Evolutionary conservation across 169 alveolate species (phyloP), one percentile per base, ranked within the genome.

Genomic region (Neospora caninum): DNA sequence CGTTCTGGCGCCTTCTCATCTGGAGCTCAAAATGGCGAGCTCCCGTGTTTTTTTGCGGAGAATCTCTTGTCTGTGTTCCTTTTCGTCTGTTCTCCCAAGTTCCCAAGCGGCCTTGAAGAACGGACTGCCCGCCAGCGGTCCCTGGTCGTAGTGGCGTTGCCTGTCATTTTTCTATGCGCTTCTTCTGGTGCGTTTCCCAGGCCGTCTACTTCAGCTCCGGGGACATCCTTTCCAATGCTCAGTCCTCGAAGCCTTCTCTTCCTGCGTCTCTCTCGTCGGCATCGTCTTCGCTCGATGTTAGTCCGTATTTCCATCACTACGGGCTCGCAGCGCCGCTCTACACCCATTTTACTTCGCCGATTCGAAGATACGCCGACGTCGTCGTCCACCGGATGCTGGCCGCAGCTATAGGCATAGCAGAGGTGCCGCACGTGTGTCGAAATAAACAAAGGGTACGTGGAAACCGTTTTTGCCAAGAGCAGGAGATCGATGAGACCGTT

Each of bases 261-360:
- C 6, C 89, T 13, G 13, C 89, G n/a, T 4, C 89, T 36, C 69
- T 38, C 4, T 82, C 67, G 6, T 38, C 89, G 20, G 29, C 69
- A 6, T 18, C 69, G 20, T 38, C 89, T 4, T 13, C 89, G 0
- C 67, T 18, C 31, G 94, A 69, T 0, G n/a, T 42, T 20, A 38
- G 45, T 39, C 49, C 93, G 18, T 86, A 38, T 82, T 95, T 89
- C 73, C 88, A 73, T 25, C 97, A 96, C 93, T 99, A 99, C 96
- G 99, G 99, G 58, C 98, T 99, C 42, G 99, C 99, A 41, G 99
- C 99, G 89, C 99, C 98, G 87, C 96, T 99, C 31, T 99, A 99
- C 96, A 99, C 99, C 0, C 99, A 99, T 96, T 99, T 99, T 96
- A 99, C 99, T 25, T 99, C 99, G 25, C 99, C 99, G 27, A 99